Base-by-base conservation (phyloP, 2,329 filamentous ascomycete species). In the Aspergillus sp. region DNA sequence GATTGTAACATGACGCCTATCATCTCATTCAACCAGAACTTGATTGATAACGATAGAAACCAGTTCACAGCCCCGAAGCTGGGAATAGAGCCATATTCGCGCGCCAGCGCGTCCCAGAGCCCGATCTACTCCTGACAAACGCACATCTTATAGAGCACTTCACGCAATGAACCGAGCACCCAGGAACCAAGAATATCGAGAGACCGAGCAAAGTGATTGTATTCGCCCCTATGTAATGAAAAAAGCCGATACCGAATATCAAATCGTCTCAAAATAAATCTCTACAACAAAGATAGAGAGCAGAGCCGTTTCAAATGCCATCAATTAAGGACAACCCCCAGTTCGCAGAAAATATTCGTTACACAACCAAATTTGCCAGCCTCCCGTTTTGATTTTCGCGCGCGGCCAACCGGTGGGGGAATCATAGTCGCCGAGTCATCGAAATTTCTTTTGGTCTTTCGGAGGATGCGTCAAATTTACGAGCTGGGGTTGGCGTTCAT, bases 401-500 rank as follows among this genome's bases (percentile, higher is more conserved):
- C 16, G 36, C 53, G 47, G 47, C 47, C n/a, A 31, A 31, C 47
- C 47, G 22, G 16, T 42, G 36, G 54, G 54, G 54, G 47, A 56
- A 12, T 56, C 54, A 47, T 36, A 36, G 22, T 39, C 20, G 22
- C 32, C 54, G 32, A 24, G 36, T 49, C 29, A 51, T 56, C 29
- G 49, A 55, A 51, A 29, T 46, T 46, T 42, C 29, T 46, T 26
- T 46, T n/a, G 36, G 16, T 42, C 16, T 29, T 45, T 54, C 52
- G 57, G 26, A 49, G 47, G 51, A 31, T 47, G 46, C 26, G 32
- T 51, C 18, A 29, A 55, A 49, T 73, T 82, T 90, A 91, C 73
- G 87, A 77, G 78, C 86, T 87, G 75, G 90, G 90, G 86, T 92
- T 92, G 80, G 90, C 89, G 87, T 93, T 93, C 90, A 93, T 93